Evolutionary conservation across 768 basidiomycete genomes (phyloP), one percentile per base, ranked within the genome.

Genomic region (Hericium erinaceus): DNA sequence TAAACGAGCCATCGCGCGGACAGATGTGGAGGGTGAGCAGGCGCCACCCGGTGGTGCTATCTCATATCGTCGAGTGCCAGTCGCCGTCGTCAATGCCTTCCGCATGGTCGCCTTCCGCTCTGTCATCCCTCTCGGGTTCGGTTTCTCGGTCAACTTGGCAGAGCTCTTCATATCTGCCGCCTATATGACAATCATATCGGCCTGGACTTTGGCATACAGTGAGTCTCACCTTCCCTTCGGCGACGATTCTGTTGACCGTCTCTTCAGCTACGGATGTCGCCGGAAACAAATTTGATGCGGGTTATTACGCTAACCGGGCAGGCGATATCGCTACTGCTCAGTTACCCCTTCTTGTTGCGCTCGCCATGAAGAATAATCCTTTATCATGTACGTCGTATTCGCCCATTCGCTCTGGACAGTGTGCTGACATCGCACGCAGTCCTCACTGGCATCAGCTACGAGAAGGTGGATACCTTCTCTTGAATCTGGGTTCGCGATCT

Each of bases 341-440:
- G 65, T 66, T 82, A 0, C 79, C 82, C 1, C 70, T 86, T n/a
- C 70, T 85, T 64, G 73, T 77, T 13, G 82, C 76, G 1, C 74
- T 87, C 22, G 81, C 81, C 1, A 80, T 79, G 59, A 80, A 80
- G 69, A 84, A 86, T 66, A 85, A 85, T 57, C 64, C 82, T 18
- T 67, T 81, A 33, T 65, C 71, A 0, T 64, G 74, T 75, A 61
- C 16, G 74, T 66, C 37, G 20, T 50, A 13, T 22, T 9, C 5
- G 16, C 15, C 13, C 48, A 13, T 13, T 12, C 7, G 26, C 13
- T 20, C 22, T 50, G 16, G 16, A 18, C 15, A 39, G 24, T 13
- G 50, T 39, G 0, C 28, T 20, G 1, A 37, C 26, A 18, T n/a
- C 48, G 48, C 22, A 4, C 26, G 8, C 58, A 83, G 80, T 72